Conservation (phyloP, 2,329 filamentous ascomycete species). For the Epichloe hybrida region DNA sequence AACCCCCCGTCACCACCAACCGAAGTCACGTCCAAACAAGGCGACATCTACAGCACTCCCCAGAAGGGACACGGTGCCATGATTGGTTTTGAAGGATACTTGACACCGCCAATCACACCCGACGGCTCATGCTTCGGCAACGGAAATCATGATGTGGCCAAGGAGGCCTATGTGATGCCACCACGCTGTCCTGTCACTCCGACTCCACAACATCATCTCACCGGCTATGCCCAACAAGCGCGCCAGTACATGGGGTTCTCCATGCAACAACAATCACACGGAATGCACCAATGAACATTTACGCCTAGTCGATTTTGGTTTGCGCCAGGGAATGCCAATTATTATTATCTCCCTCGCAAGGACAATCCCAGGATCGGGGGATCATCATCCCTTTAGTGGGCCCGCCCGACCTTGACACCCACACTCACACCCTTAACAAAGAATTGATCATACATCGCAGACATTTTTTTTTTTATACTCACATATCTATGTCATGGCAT, state of each 20-base stretch:
- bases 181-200: conserved; percentile 50
- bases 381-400: neutral
- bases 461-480: neutral
- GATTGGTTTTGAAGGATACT: conserved; percentile 59
- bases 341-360: neutral
- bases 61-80: conserved; percentile 57
- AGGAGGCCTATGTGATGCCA: conserved; percentile 34
- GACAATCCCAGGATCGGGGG: neutral
- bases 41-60: conserved; percentile 61
- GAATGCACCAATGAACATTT: conserved; percentile 30
- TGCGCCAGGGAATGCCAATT: neutral
- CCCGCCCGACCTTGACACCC: conserved; percentile 4
- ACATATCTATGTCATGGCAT: conserved; percentile 29
- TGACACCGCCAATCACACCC: conserved; percentile 77
- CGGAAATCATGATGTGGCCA: conserved; percentile 21
- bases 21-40: conserved; percentile 37
- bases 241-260: conserved; percentile 25
- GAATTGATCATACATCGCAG: neutral
- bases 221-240: conserved; percentile 19
- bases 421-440: neutral
- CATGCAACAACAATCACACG: conserved; percentile 21
- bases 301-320: neutral
- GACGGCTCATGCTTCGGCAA: conserved; percentile 47
- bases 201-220: conserved; percentile 29
- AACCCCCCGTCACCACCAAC: conserved; percentile 50